A percentile compares a stretch with the other conserved stretches of the same genome.
Conservation (phyloP, 2,329 filamentous ascomycete genomes). For the Trichoderma pleuroti region DNA sequence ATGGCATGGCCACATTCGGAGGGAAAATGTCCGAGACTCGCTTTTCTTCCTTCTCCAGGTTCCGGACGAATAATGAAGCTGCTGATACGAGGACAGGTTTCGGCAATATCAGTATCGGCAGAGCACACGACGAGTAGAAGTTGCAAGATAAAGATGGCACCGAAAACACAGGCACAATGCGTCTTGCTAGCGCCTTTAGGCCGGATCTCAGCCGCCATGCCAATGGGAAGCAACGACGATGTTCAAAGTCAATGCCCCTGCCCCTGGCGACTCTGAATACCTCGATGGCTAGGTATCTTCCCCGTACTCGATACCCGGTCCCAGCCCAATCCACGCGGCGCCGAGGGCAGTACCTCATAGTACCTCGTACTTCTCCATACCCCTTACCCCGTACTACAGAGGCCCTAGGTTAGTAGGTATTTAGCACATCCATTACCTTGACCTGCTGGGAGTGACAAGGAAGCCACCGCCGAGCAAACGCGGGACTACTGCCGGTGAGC, state of each 20-base stretch:
- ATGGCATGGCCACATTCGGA: background rate
- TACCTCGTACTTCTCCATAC: background rate
- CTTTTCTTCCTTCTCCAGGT: background rate
- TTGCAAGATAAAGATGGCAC: background rate
- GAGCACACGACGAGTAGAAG: background rate
- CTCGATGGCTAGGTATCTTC: background rate
- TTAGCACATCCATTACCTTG: background rate
- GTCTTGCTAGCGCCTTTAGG: background rate
- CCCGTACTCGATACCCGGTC: background rate
- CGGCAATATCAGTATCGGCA: background rate
- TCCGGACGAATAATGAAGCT: background rate
- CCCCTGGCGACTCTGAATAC: background rate
- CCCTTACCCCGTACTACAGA: constrained; percentile 5
- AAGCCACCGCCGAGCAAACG: constrained; percentile 15
- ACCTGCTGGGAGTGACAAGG: background rate
- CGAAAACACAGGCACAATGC: background rate
- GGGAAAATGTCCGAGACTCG: background rate
- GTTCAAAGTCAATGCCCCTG: background rate
- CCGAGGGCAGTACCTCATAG: background rate
- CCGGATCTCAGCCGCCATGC: constrained; percentile 16
- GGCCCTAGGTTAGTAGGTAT: too few species aligned
- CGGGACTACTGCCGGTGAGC: constrained; percentile 17
- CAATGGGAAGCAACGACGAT: background rate
- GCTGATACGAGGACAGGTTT: background rate
- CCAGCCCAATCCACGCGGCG: background rate